phyloP scores from a whole-genome alignment of 257 asterid species.

The Salvia splendens region DNA sequence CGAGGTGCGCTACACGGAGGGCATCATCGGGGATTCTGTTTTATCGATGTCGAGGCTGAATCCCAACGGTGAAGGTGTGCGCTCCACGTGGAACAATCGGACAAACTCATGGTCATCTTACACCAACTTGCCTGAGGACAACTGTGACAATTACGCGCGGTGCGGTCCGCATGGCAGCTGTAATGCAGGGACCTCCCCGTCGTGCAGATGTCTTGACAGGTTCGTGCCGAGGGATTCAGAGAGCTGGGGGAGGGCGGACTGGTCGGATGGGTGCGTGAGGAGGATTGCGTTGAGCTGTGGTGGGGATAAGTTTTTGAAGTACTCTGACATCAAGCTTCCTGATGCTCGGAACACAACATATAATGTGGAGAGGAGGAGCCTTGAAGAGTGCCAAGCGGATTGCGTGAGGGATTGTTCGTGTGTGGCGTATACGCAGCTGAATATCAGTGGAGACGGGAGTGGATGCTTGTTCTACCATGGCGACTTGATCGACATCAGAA shows the following conservation, averaged over 20 bases:
- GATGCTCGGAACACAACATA: neutral
- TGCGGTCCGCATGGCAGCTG: slow-evolving; percentile 10
- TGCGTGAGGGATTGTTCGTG: slow-evolving; percentile 17
- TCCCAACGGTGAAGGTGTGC: too few relatives aligned
- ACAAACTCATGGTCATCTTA: neutral
- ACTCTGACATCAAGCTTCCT: slow-evolving; percentile 11
- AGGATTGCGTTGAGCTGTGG: neutral
- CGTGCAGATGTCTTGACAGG: slow-evolving; percentile 2
- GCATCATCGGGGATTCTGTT: too few relatives aligned
- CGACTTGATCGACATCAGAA: neutral
- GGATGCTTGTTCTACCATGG: neutral
- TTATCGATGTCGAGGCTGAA: too few relatives aligned
- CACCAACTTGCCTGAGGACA: neutral
- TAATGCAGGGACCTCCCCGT: neutral
- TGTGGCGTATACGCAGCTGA: slow-evolving; percentile 15
- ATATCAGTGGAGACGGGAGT: neutral
- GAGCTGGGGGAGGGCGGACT: neutral
- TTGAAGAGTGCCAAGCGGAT: neutral
- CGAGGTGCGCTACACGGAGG: neutral
- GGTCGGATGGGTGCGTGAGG: slow-evolving; percentile 14
- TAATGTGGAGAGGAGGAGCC: too few relatives aligned
- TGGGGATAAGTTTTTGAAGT: slow-evolving; percentile 20
- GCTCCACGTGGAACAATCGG: too few relatives aligned
- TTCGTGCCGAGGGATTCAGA: neutral
- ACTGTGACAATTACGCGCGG: neutral